These are phyloP conservation scores for Albugo candida DNA, from an alignment of 352 stramenopile species.

Conservation along the genomic window DNA sequence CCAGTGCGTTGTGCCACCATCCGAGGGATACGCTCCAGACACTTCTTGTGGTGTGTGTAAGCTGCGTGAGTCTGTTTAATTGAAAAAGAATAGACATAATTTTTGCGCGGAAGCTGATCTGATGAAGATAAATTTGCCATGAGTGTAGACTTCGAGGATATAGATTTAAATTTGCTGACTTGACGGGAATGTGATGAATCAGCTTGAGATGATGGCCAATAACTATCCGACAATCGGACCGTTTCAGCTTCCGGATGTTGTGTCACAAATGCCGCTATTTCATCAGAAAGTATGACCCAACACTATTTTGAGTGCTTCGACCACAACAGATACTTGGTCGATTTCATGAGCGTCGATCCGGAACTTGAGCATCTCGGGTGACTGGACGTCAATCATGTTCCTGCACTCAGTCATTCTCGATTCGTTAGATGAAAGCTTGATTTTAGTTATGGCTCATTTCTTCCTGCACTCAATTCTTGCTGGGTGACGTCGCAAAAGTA, in stretches of 20 bases:
- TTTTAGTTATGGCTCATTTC: conserved; percentile 46
- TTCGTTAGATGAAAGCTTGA: conserved; percentile 23
- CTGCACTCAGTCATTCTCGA: neutral
- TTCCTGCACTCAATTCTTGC: conserved; percentile 52
- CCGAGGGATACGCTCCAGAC: conserved; percentile 6
- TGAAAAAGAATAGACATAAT: conserved; percentile 71
- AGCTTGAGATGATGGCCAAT: conserved; percentile 70
- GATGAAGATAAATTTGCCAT: conserved; percentile 61
- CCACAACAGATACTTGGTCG: conserved; percentile 28
- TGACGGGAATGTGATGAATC: conserved; percentile 72
- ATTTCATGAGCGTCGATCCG: conserved; percentile 64
- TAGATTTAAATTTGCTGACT: conserved; percentile 53
- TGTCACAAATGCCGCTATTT: conserved; percentile 56
- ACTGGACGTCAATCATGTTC: conserved; percentile 17
- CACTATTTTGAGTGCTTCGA: conserved; percentile 51
- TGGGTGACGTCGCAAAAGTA: conserved; percentile 62
- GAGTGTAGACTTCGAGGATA: conserved; percentile 52
- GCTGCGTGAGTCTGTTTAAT: conserved; percentile 38
- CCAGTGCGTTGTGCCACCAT: conserved; percentile 15
- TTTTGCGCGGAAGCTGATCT: conserved; percentile 48
- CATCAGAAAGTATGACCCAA: conserved; percentile 51
- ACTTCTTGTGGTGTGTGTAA: conserved; percentile 10
- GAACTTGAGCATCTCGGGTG: conserved; percentile 69
- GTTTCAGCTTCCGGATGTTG: too few species aligned
- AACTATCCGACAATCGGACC: conserved; percentile 17